phyloP scores from a whole-genome alignment of 768 basidiomycete species.

The Dioszegia crocea region DNA sequence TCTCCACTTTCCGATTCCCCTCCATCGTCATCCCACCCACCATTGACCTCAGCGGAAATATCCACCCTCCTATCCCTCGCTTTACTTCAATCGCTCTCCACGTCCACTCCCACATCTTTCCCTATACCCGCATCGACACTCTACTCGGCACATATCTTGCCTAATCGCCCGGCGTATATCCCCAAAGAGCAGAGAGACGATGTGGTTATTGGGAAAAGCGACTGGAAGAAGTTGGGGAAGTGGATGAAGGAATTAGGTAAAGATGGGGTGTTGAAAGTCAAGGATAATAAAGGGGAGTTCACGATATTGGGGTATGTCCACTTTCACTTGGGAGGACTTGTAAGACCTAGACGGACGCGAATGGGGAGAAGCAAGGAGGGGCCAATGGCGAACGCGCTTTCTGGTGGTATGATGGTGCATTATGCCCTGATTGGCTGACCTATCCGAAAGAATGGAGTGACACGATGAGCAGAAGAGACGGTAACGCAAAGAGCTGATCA shows the following conservation, averaged over 20 bases:
- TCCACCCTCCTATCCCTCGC: conserved; percentile 34
- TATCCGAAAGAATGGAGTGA: too few relatives aligned
- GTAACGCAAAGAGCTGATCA: not conserved
- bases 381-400: too few relatives aligned
- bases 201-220: conserved; percentile 65
- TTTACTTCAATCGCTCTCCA: conserved; percentile 32
- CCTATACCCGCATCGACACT: conserved; percentile 73
- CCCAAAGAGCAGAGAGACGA: conserved; percentile 42
- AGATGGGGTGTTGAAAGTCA: conserved; percentile 65
- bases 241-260: conserved; percentile 79
- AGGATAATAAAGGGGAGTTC: conserved; percentile 55
- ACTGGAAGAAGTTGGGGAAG: conserved; percentile 71
- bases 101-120: conserved; percentile 58
- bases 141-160: conserved; percentile 72
- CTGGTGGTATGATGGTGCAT: too few relatives aligned
- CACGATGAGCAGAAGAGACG: too few relatives aligned
- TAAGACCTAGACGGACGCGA: too few relatives aligned
- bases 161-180: conserved; percentile 70
- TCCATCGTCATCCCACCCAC: not conserved
- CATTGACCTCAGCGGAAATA: conserved; percentile 22
- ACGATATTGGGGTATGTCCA: conserved; percentile 49
- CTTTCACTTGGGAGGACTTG: too few relatives aligned
- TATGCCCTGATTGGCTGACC: too few relatives aligned
- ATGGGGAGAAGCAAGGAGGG: too few relatives aligned
- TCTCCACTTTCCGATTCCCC: not conserved